Evolutionary conservation across 2,329 filamentous ascomycete genomes (phyloP), one percentile per base, ranked within the genome.

Genomic region (Colletotrichum tabaci): DNA sequence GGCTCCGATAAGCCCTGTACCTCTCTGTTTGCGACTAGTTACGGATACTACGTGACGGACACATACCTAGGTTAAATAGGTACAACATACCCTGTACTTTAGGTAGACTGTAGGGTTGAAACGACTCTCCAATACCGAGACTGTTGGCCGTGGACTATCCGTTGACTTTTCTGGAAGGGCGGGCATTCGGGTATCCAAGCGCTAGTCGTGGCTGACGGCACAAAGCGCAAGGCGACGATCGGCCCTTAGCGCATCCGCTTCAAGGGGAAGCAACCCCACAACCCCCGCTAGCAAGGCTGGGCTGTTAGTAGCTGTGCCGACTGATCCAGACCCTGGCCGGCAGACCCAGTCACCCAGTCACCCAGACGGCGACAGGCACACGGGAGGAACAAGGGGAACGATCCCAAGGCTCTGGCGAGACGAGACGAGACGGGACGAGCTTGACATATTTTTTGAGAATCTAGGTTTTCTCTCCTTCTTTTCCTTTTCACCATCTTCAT

Each of bases 221-320:
- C 35, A 38, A 62, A 61, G 56, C 42, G 40, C 47, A 49, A 67
- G 57, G 67, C 58, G 47, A 35, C 21, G 69, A 72, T 72, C 69
- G 30, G 58, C 60, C 35, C 53, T 55, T 72, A 69, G 65, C 69
- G 69, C 66, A 55, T 38, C 52, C 58, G n/a, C 56, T 61, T 42
- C 60, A 44, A 58, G 58, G 68, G 46, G 38, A 23, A 68, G 35
- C 35, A 61, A n/a, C 68, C 53, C 68, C 65, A 71, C 68, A 71
- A 21, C 10, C 52, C 63, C 69, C 69, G 47, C 65, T 53, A 69
- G 53, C 69, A 72, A 64, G 66, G 58, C 65, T 64, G 69, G 69
- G 66, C 66, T 38, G 35, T 38, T 38, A 38, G 35, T 38, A 38
- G 8, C 35, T 38, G 58, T 72, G 69, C 65, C 69, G 66, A 72